Evolutionary conservation across 2,329 filamentous ascomycete genomes (phyloP), one percentile per base, ranked within the genome.

Genomic region (Sporothrix pallida): DNA sequence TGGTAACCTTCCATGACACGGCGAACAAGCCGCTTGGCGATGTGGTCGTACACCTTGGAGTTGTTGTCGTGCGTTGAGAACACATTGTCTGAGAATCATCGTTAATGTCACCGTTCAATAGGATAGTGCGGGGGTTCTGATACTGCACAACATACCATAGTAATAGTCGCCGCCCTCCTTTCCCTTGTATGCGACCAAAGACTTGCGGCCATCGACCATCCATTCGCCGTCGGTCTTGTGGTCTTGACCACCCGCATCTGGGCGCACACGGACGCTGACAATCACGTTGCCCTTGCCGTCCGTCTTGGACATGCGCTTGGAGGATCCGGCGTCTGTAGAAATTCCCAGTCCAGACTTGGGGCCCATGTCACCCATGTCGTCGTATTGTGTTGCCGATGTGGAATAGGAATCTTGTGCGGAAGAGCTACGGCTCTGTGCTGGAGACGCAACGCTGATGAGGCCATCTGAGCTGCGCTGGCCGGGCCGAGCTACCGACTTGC

Each of bases 1-100:
- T 98, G 95, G 81, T 98, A 99, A 58, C 96, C 96, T 84, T 99
- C 96, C 96, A 99, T 99, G 69, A 99, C 96, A 79, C 96, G 89
- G 78, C 96, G 92, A 65, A 99, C 96, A 70, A 99, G 86, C 75
- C 96, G 92, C 83, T 98, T 98, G 60, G 96, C 96, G 63, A 90
- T 93, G 76, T 95, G 91, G 82, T 99, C 96, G 81, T 99, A 99
- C 10, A 99, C 96, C 80, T 92, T 92, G 71, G 93, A 90, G 81
- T 99, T 99, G 81, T 98, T 93, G 80, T 99, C 95, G 80, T 97
- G 90, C 20, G 94, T 93, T 70, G 93, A 90, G 82, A 99, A 99
- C 75, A 98, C 96, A 83, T 98, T 98, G 85, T 99, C 96, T 97
- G 23, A 48, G 78, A 26, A 46, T 31, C 3, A 26, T 46, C 42